Evolutionary conservation across 2,329 filamentous ascomycete species (phyloP).

Genomic region (Fusarium siculi): DNA sequence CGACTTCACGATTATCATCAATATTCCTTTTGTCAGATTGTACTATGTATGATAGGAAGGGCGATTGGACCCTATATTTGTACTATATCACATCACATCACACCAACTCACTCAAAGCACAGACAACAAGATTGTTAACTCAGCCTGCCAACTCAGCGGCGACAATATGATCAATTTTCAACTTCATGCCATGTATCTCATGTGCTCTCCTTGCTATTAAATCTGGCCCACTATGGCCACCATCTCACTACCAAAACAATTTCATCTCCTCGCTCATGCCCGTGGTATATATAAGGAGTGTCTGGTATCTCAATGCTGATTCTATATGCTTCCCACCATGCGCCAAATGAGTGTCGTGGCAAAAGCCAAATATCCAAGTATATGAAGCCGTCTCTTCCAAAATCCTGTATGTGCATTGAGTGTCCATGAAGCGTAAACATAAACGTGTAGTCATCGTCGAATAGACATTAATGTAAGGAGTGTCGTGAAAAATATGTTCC

Average conservation of each 20-base stretch:
- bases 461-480: slow-evolving; percentile 41
- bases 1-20: slow-evolving; percentile 14
- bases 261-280: not conserved
- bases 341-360: slow-evolving; percentile 42
- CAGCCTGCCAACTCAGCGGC: slow-evolving; percentile 22
- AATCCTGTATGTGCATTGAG: slow-evolving; percentile 27
- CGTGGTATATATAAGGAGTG: slow-evolving; percentile 37
- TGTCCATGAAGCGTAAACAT: slow-evolving; percentile 30
- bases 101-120: not conserved
- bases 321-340: slow-evolving; percentile 32
- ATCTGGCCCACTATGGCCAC: not conserved
- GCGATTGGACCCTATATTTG: not conserved
- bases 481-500: slow-evolving; percentile 34
- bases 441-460: slow-evolving; percentile 28
- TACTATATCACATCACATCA: not conserved
- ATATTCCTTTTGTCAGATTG: not conserved
- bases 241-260: not conserved
- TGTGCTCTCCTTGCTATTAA: slow-evolving; percentile 14
- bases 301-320: slow-evolving; percentile 39
- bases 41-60: not conserved
- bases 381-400: slow-evolving; percentile 7
- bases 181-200: not conserved
- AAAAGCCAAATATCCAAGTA: slow-evolving; percentile 26
- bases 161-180: slow-evolving; percentile 21
- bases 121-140: slow-evolving; percentile 9